A percentile compares a stretch with the other conserved stretches of the same genome.
Evolutionary conservation across 805 yeast genomes (phyloP).

Genomic region (Candida vartiovaarae): DNA sequence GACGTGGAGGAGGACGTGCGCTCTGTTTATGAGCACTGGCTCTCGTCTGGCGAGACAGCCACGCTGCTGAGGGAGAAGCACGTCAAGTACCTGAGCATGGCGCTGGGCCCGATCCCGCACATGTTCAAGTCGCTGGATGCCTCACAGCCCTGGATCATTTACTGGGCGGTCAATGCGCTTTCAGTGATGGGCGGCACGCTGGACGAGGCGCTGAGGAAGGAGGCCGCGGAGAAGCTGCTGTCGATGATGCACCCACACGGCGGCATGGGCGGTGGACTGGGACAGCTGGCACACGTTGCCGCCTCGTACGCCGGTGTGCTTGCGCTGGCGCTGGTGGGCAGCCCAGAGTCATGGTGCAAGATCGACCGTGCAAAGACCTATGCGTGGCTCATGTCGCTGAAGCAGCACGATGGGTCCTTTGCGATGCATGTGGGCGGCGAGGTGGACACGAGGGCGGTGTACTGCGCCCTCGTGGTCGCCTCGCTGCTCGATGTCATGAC

Average conservation of each 20-base stretch:
- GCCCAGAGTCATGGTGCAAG: conserved; percentile 32
- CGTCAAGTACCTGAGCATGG: conserved; percentile 11
- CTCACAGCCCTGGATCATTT: conserved; percentile 85
- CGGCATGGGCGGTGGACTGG: conserved; percentile 82
- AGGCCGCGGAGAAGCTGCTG: conserved; percentile 26
- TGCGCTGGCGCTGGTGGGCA: conserved; percentile 48
- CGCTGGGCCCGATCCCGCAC: conserved; percentile 17
- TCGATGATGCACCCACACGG: conserved; percentile 34
- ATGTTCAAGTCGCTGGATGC: conserved; percentile 56
- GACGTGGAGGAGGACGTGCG: conserved; percentile 26
- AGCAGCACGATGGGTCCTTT: conserved; percentile 70
- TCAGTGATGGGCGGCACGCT: conserved; percentile 31
- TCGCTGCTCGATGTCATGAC: conserved; percentile 57
- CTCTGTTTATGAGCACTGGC: conserved; percentile 25
- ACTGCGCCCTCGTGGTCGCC: conserved; percentile 77
- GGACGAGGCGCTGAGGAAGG: conserved; percentile 20
- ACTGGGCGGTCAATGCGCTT: conserved; percentile 68
- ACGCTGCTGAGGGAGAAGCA: conserved; percentile 13
- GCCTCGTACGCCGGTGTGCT: conserved; percentile 73
- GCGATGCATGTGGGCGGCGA: conserved; percentile 75
- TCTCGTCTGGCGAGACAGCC: conserved; percentile 14
- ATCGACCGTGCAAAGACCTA: conserved; percentile 44
- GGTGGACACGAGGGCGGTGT: conserved; percentile 75
- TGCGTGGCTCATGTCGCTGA: conserved; percentile 58
- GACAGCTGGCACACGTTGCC: conserved; percentile 81